Evolutionary conservation across 192 early-diverging fungal genomes (phyloP), one percentile per base, ranked within the genome.

Genomic region (Mortierella hygrophila): DNA sequence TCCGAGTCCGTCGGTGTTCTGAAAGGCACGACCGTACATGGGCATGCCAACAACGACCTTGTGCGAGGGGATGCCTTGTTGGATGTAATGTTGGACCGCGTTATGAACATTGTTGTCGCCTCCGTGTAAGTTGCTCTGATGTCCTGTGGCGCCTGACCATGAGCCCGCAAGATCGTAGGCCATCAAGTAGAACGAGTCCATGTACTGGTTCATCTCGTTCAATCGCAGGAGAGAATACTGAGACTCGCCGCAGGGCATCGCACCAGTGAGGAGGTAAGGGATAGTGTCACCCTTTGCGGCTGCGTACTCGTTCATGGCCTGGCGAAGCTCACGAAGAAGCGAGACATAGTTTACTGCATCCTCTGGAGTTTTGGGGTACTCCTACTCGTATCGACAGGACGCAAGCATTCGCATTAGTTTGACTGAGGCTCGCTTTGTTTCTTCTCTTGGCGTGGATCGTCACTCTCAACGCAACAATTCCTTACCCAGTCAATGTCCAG

Each of bases 11-110:
- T 91, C 85, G 11, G 97, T 97, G 75, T 96, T 96, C 76, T 92
- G 91, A 89, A 99, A 99, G 6, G 93, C 96, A n/a, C 99, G 93
- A 4, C 96, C 97, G 89, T 98, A 99, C 79, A 97, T 92, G 35
- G 96, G 96, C 57, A 96, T 93, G 20, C 99, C 99, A 70, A 99
- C 91, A 2, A 98, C 94, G 40, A 99, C 80, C 80, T 99, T 99
- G 54, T 92, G 81, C 0, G 95, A 82, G 4, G 96, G 96, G 29
- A 98, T 94, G 7, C 97, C 97, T 37, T 91, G 88, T 21, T 68
- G 38, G 21, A 97, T 81, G 81, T 94, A 97, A 72, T 92, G 89
- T 6, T 91, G 89, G 15, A 99, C 94, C 8, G 97, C 94, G 52
- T 91, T 93, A 76, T 96, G 79, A 46, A 91, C 91, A 41, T 88